Evolutionary conservation across 1,284 basidiomycete species (phyloP).

Genomic region (Moniliella sp.): DNA sequence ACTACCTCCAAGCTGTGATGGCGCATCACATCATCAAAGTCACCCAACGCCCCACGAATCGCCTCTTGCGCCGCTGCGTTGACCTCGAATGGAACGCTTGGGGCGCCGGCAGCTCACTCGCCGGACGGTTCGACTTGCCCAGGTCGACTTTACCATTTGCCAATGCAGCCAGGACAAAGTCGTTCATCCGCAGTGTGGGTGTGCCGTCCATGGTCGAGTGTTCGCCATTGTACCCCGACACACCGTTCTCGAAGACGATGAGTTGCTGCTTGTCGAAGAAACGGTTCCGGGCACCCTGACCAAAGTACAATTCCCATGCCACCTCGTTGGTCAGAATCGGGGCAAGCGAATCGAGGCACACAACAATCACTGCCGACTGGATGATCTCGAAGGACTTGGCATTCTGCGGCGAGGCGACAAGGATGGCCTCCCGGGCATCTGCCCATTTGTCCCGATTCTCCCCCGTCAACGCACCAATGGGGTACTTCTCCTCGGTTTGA

Average conservation of each 20-base stretch:
- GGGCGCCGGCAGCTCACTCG: slow-evolving; percentile 41
- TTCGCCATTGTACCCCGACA: slow-evolving; percentile 82
- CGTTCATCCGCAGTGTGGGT: slow-evolving; percentile 78
- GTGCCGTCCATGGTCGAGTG: slow-evolving; percentile 92
- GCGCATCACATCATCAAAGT: slow-evolving; percentile 57
- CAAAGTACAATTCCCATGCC: slow-evolving; percentile 59
- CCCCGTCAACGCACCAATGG: slow-evolving; percentile 60
- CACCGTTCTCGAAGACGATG: slow-evolving; percentile 54
- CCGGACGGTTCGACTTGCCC: slow-evolving; percentile 34
- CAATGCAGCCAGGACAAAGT: slow-evolving; percentile 65
- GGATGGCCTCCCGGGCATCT: slow-evolving; percentile 39
- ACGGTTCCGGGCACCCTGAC: slow-evolving; percentile 70
- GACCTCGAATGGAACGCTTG: slow-evolving; percentile 53
- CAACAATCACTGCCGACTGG: slow-evolving; percentile 70
- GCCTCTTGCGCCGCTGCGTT: slow-evolving; percentile 41
- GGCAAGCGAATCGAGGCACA: slow-evolving; percentile 78
- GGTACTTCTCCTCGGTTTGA: slow-evolving; percentile 38
- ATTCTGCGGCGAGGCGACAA: slow-evolving; percentile 52
- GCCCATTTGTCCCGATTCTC: slow-evolving; percentile 82
- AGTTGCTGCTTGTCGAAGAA: slow-evolving; percentile 95
- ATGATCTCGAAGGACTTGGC: slow-evolving; percentile 51
- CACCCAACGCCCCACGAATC: slow-evolving; percentile 42
- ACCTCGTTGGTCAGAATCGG: slow-evolving; percentile 3
- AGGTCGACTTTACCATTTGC: slow-evolving; percentile 55
- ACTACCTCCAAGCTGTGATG: slow-evolving; percentile 60